A percentile compares a stretch with the other conserved stretches of the same genome.
Evolutionary conservation across 768 basidiomycete species (phyloP).

Genomic region (Pleurotus djamor): DNA sequence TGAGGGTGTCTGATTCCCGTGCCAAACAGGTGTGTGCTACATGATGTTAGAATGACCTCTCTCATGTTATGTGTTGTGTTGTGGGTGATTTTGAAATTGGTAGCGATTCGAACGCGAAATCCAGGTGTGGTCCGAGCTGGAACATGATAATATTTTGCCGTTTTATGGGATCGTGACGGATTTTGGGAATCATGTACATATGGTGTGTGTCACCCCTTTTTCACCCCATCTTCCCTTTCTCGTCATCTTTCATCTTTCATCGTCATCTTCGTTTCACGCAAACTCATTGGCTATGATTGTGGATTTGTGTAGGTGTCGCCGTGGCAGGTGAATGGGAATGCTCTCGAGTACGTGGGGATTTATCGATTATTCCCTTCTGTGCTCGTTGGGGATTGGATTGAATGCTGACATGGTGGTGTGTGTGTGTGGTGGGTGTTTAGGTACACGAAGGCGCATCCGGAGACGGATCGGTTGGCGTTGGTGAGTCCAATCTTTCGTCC

Average conservation of each 20-base stretch:
- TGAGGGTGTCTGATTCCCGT: constrained; percentile 40
- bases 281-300: not conserved
- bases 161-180: constrained; percentile 58
- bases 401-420: no score
- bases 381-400: no score
- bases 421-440: constrained; percentile 20
- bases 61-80: no score
- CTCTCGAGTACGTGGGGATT: constrained; percentile 51
- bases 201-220: constrained; percentile 26
- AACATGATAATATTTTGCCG: constrained; percentile 50
- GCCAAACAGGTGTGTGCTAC: constrained; percentile 37
- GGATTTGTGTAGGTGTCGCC: constrained; percentile 47
- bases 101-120: constrained; percentile 62
- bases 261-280: not conserved
- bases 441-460: constrained; percentile 32
- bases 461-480: constrained; percentile 37
- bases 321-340: constrained; percentile 60
- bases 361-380: no score
- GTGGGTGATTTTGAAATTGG: no score
- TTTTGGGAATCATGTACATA: constrained; percentile 47
- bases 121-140: constrained; percentile 47
- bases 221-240: no score
- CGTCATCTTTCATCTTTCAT: no score
- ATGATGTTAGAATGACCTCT: no score
- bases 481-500: no score